These are phyloP conservation scores for Austropuccinia psidii DNA, from an alignment of 1,284 basidiomycete species.

Conservation along the genomic window DNA sequence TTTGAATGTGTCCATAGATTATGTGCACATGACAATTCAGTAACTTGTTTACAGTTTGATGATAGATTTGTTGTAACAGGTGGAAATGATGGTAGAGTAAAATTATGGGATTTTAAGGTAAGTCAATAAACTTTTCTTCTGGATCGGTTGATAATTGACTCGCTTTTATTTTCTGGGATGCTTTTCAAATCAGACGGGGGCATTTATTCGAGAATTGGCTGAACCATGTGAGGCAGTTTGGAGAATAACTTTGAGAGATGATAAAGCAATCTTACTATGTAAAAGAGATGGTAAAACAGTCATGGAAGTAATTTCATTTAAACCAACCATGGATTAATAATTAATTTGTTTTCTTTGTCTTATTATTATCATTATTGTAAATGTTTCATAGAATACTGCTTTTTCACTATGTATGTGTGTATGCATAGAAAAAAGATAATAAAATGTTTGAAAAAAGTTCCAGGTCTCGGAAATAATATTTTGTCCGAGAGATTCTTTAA, in stretches of 20 bases:
- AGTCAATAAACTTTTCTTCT: background rate
- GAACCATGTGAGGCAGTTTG: slow-evolving; percentile 74
- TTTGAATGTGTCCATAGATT: slow-evolving; percentile 51
- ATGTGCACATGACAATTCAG: slow-evolving; percentile 76
- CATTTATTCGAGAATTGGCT: slow-evolving; percentile 66
- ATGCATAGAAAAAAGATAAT: too few species aligned
- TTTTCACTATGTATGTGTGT: too few species aligned
- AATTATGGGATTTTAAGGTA: slow-evolving; percentile 60
- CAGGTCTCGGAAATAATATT: too few species aligned
- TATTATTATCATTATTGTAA: too few species aligned
- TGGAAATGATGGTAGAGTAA: slow-evolving; percentile 84
- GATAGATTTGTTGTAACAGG: slow-evolving; percentile 55
- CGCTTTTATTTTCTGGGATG: background rate
- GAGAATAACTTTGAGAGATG: slow-evolving; percentile 70
- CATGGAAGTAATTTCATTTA: slow-evolving; percentile 62
- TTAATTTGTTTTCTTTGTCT: too few species aligned
- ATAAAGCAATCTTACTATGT: slow-evolving; percentile 73
- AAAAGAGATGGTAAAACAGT: slow-evolving; percentile 73
- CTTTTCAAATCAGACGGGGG: slow-evolving; percentile 54
- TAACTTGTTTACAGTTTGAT: slow-evolving; percentile 84
- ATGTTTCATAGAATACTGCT: too few species aligned
- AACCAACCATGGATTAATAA: slow-evolving; percentile 40
- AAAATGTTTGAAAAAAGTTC: too few species aligned
- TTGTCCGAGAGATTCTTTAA: too few species aligned
- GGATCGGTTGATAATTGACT: background rate